Percentiles rank a stretch among this genome's conserved stretches.
Evolutionary conservation across 1,139 yeast genomes (phyloP).

Genomic region (Scheffersomyces parashehatae): DNA sequence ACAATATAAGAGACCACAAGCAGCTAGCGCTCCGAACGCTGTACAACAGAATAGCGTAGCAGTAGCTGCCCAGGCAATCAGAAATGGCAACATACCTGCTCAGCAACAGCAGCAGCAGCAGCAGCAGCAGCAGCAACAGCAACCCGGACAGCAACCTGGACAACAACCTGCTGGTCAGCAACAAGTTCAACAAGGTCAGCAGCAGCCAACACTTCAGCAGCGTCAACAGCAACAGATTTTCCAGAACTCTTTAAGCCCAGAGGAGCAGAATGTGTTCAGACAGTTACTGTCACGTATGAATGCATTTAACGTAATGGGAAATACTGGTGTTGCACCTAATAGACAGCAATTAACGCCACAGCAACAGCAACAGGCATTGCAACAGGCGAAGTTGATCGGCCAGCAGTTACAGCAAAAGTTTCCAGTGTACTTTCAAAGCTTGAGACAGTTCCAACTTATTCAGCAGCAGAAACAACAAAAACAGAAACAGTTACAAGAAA

Average conservation of each 20-base stretch:
- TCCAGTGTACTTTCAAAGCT: slow-evolving; percentile 46
- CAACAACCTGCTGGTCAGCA: slow-evolving; percentile 11
- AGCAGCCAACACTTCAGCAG: slow-evolving; percentile 29
- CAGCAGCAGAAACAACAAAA: slow-evolving; percentile 39
- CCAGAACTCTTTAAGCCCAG: slow-evolving; percentile 42
- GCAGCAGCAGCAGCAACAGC: background rate
- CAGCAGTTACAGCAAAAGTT: slow-evolving; percentile 46
- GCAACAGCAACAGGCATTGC: slow-evolving; percentile 48
- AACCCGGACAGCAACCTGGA: slow-evolving; percentile 3
- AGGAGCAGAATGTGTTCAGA: slow-evolving; percentile 46
- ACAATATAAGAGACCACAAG: no score
- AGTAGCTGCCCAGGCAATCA: slow-evolving; percentile 3
- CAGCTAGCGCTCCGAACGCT: no score
- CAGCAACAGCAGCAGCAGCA: slow-evolving; percentile 4
- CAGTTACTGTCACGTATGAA: slow-evolving; percentile 45
- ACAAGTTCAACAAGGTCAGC: slow-evolving; percentile 4
- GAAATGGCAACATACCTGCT: slow-evolving; percentile 4
- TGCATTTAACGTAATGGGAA: slow-evolving; percentile 47
- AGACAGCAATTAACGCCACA: slow-evolving; percentile 44
- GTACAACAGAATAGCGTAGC: slow-evolving; percentile 3
- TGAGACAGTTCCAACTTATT: slow-evolving; percentile 41
- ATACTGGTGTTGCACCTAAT: slow-evolving; percentile 47
- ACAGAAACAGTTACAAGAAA: slow-evolving; percentile 13
- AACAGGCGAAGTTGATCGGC: slow-evolving; percentile 45
- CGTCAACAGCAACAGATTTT: slow-evolving; percentile 51